phyloP scores from a whole-genome alignment of 257 asterid genomes.

The Rhazya stricta region DNA sequence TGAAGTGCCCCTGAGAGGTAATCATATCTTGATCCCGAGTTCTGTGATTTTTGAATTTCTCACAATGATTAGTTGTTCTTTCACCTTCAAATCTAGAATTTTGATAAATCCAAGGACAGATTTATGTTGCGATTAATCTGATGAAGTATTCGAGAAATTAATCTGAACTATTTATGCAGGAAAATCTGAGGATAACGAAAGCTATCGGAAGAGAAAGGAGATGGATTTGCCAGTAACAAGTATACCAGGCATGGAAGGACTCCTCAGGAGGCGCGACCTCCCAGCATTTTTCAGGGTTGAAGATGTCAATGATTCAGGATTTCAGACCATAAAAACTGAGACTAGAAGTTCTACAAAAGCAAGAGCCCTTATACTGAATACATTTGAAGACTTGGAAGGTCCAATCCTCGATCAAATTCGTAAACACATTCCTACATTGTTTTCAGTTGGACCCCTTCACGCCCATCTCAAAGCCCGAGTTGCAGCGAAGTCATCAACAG shows the following conservation, averaged over 20 bases:
- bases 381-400: slow-evolving; percentile 37
- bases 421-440: slow-evolving; percentile 27
- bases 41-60: neutral
- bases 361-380: slow-evolving; percentile 32
- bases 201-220: slow-evolving; percentile 5
- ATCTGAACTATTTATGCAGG: neutral
- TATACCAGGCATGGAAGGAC: slow-evolving; percentile 30
- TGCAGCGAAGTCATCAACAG: neutral
- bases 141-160: neutral
- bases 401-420: slow-evolving; percentile 32
- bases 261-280: slow-evolving; percentile 33
- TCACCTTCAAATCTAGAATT: no score
- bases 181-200: slow-evolving; percentile 8
- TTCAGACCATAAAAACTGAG: slow-evolving; percentile 13
- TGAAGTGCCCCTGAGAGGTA: slow-evolving; percentile 13
- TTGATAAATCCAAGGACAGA: neutral
- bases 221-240: slow-evolving; percentile 15
- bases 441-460: slow-evolving; percentile 37
- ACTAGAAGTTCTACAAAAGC: slow-evolving; percentile 23
- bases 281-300: slow-evolving; percentile 25
- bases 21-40: neutral
- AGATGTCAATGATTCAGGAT: slow-evolving; percentile 12
- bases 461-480: slow-evolving; percentile 19
- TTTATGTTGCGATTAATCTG: neutral
- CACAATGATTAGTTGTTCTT: no score